Evolutionary conservation across 2,329 filamentous ascomycete genomes (phyloP).

Genomic region (Fusarium sp.): DNA sequence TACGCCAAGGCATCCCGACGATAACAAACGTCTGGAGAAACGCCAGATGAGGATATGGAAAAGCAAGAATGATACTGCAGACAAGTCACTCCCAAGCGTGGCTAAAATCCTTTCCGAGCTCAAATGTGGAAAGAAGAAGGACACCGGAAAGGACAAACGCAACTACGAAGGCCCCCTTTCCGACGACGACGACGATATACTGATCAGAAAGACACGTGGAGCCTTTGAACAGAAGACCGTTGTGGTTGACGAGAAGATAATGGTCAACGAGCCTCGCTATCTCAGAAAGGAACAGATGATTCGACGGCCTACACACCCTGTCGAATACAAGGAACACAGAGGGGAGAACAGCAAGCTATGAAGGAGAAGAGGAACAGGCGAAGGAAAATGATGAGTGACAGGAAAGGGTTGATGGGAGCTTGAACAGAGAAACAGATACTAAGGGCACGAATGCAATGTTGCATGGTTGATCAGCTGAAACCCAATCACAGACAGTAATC

Average conservation of each 20-base stretch:
- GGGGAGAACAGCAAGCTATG: background rate
- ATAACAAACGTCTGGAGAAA: background rate
- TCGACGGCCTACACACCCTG: background rate
- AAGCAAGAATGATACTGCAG: background rate
- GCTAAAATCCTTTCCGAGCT: background rate
- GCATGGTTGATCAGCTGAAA: background rate
- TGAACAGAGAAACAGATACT: background rate
- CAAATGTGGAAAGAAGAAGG: background rate
- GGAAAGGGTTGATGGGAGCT: background rate
- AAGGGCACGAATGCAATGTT: background rate
- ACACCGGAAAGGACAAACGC: background rate
- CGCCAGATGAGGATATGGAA: background rate
- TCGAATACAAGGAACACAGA: background rate
- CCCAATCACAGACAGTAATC: background rate
- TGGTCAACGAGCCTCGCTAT: background rate
- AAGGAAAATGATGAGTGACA: background rate
- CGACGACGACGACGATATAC: background rate
- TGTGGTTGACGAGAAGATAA: background rate
- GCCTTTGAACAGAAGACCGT: background rate
- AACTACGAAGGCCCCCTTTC: background rate
- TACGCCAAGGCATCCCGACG: background rate
- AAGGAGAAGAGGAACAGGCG: background rate
- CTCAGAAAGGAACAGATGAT: background rate
- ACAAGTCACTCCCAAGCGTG: background rate
- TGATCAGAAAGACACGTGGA: background rate